phyloP scores from a whole-genome alignment of 768 basidiomycete genomes.

The Lactifluus hygrophoroides region DNA sequence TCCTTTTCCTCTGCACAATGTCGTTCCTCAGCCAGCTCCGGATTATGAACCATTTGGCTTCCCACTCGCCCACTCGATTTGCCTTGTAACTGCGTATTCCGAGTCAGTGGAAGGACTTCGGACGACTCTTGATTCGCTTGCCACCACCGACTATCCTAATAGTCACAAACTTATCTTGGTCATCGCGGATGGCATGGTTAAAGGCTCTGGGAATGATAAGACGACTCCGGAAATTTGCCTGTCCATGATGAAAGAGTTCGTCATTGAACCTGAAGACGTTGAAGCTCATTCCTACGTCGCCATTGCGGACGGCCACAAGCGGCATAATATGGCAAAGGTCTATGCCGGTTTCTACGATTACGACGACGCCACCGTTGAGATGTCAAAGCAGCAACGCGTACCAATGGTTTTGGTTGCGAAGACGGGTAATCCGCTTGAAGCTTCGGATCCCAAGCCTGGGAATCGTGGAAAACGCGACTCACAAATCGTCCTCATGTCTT shows the following conservation, averaged over 20 bases:
- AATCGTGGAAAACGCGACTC: constrained; percentile 98
- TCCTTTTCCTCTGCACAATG: constrained; percentile 86
- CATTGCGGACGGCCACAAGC: constrained; percentile 98
- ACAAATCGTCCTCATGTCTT: constrained; percentile 95
- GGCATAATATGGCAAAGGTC: constrained; percentile 99
- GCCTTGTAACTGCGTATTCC: constrained; percentile 96
- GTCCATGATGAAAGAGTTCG: constrained; percentile 94
- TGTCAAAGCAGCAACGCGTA: constrained; percentile 91
- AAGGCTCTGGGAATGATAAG: constrained; percentile 82
- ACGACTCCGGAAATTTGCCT: constrained; percentile 93
- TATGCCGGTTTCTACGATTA: constrained; percentile 97
- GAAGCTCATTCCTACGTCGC: constrained; percentile 95
- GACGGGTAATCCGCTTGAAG: constrained; percentile 86
- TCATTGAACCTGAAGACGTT: constrained; percentile 73
- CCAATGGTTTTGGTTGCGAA: constrained; percentile 96
- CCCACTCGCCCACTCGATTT: constrained; percentile 88
- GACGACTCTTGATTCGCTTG: constrained; percentile 96
- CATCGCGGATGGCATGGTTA: constrained; percentile 97
- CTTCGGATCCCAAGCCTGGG: constrained; percentile 86
- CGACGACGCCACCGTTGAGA: constrained; percentile 82
- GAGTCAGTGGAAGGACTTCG: constrained; percentile 94
- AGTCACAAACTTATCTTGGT: constrained; percentile 93
- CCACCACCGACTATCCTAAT: constrained; percentile 98
- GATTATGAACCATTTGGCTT: constrained; percentile 96
- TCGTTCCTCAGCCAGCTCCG: constrained; percentile 85